Evolutionary conservation across 805 yeast genomes (phyloP), one percentile per base, ranked within the genome.

Genomic region (Metschnikowia amazonensis): DNA sequence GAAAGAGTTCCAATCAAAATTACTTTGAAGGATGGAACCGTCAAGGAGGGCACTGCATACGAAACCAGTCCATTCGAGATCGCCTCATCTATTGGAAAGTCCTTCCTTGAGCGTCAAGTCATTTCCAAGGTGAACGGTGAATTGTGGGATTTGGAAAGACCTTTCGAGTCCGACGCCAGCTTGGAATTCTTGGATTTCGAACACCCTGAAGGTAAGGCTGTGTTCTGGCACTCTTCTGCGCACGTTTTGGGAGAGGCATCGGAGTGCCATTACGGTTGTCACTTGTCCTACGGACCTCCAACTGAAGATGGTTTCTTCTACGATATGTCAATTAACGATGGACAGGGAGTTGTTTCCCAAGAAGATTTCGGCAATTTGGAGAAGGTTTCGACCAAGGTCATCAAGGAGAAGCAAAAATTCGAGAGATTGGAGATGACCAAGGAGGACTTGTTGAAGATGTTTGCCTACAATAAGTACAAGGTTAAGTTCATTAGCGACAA

Each of bases 161-260:
- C 97, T 21, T 74, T 94, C 43, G 99, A 94, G 70, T 69, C 67
- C 10, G 85, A 79, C 49, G 74, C 79, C 48, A 65, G 71, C 21
- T 73, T 94, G 52, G 94, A 89, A 65, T 84, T 89, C 60, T 79
- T 89, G 63, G 97, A 90, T 64, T 94, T 94, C 60, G 95, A 89
- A 32, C 76, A 88, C 50, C 86, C 86, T n/a, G 97, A 90, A 62
- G 99, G 98, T 68, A 88, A 84, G 65, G 81, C 82, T 54, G 98
- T 92, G 29, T 94, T 94, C 72, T 94, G 99, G 99, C 99, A 94
- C 68, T 94, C 99, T 2, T 86, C 96, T 55, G 99, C 99, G 43
- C 99, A 94, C 70, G 92, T 94, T 45, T 74, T 94, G 58, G 99
- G 99, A 70, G 99, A 94, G 74, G 92, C 97, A 40, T 86, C 96